Evolutionary conservation across 306 rosid genomes (phyloP), one percentile per base, ranked within the genome.

Genomic region (Rosa persica): DNA sequence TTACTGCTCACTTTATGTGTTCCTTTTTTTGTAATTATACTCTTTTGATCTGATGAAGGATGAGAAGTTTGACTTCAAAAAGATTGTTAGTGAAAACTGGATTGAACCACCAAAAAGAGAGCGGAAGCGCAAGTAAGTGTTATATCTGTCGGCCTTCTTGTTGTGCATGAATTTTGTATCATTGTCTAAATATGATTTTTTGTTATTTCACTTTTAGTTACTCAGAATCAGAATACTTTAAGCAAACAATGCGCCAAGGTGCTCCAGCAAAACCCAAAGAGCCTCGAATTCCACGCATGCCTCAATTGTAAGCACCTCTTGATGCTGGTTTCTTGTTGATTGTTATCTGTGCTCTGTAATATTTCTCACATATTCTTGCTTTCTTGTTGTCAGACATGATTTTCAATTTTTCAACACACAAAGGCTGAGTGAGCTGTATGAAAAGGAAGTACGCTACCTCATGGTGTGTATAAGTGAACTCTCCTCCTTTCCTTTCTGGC

Each of bases 211-310:
- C 77, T 16, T 2, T 52, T 42, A 95, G 99, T 86, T 95, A 95
- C 89, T 95, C 99, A 3, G 99, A 95, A 75, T 88, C 97, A 39
- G 99, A 95, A 76, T 95, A 95, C 80, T 95, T 95, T 79, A 95
- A 95, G 86, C 99, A 95, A 89, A 93, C 99, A 81, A 58, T 95
- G 98, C 97, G 99, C 38, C 99, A 95, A 87, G 96, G 98, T 75
- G 99, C 81, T 82, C 93, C 99, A 12, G 74, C 96, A 64, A 95
- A 93, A 83, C 97, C 99, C 1, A 95, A 84, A 76, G 99, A 93
- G 83, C 98, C 99, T 23, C 94, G 99, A 22, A 95, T 95, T 84
- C 99, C 99, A 34, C 96, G 98, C 79, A 95, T 95, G 99, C 99
- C 99, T 76, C 98, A 91, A 82, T 79, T 95, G 99, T 95, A 89